Evolutionary conservation across 305 asterid genomes (phyloP), one percentile per base, ranked within the genome.

Genomic region (Fraxinus paxiana): DNA sequence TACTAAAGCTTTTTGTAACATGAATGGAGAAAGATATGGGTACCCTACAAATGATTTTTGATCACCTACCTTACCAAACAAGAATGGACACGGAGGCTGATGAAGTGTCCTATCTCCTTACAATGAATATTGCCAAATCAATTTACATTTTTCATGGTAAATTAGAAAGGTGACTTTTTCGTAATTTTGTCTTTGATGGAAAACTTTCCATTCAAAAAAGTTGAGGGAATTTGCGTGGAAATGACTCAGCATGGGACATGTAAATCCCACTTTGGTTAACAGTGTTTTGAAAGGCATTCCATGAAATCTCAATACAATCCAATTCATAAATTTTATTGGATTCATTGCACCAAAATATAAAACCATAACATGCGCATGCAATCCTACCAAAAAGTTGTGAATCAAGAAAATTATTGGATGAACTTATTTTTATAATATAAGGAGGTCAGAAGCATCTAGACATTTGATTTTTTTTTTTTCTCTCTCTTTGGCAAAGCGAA

Each of bases 231-330:
- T 59, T 31, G 86, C 91, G 90, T 91, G 95, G 90, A 85, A 81
- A 83, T 88, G 95, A 91, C 80, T 91, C 92, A 86, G 87, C 93
- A 63, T 72, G 41, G 82, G 85, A 73, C 82, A 80, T 37, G 75
- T 77, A 83, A 65, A 63, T 18, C 30, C 4, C 13, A 18, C 69
- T n/a, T 59, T 28, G 30, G 30, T 28, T 28, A 28, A 28, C 30
- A 28, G 30, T 28, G 30, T 28, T 28, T 28, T 28, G 30, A 28
- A 28, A 28, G 30, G 28, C 28, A 26, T 26, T 26, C 28, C 28
- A 26, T 26, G 30, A 28, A 28, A 28, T 28, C 30, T 1, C 30
- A 28, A 28, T 28, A 28, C 30, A 28, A 28, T 28, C 30, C 0
- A 56, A 13, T 46, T 13, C 56, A 46, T 46, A 13, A 46, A 46